Base-by-base conservation (phyloP, 2,329 filamentous ascomycete species). In the Periconia digitata region DNA sequence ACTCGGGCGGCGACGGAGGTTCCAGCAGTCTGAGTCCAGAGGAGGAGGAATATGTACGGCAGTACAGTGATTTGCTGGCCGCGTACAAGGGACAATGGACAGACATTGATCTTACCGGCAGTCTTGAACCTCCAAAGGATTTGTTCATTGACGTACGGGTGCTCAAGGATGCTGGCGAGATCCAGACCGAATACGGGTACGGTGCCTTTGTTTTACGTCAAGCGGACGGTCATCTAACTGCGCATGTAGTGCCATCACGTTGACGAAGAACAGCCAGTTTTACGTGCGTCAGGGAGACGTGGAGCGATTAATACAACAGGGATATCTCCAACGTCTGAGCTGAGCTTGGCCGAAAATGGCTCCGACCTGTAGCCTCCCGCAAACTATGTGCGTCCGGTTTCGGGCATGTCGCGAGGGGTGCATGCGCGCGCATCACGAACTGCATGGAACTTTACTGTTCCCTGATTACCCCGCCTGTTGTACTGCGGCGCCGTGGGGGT, bases 21-120 rank as follows among this genome's bases (percentile, higher is more conserved):
- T 79, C 83, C 46, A 92, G 86, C 75, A 92, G 89, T 63, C 76
- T 97, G 50, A 96, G 91, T 62, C 92, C 94, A 0, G 92, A 97
- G 69, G 94, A 99, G 71, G 92, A 96, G 71, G 94, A 97, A 62
- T 99, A 96, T 66, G 89, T 96, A 48, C 82, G 92, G 51, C 87
- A 92, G 64, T 99, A 96, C 67, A 86, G 87, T 56, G 92, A 99
- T 64, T 78, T 99, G 57, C 76, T 99, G 46, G 90, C 92, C n/a
- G 90, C 91, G 2, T 96, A 95, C 73, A 99, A 99, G 71, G 94
- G 94, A 1, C 91, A 96, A 64, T 99, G 92, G 92, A 97, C 92
- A 17, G 94, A 99, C 69, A 88, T 99, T 58, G 94, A 99, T 72
- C 77, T 99, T 46, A 96, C 94, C 2, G 94, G 94, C 24, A 94